Base-by-base conservation (phyloP, 2,329 filamentous ascomycete species). In the Phymatotrichopsis omnivora region DNA sequence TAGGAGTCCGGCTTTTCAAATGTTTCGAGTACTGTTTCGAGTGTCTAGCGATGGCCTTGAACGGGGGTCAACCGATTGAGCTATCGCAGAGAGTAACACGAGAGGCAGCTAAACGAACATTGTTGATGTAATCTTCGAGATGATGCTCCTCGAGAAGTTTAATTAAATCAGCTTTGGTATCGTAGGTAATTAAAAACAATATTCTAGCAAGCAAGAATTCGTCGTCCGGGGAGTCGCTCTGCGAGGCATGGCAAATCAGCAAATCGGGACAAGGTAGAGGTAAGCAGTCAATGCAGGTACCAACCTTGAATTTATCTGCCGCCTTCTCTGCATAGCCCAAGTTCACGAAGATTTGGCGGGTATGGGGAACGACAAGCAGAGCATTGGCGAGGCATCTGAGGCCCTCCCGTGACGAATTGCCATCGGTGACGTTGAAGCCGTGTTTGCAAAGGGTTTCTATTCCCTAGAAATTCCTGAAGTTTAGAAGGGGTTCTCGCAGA, bases 331-430 rank as follows among this genome's bases (percentile, higher is more conserved):
- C 75, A 59, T 76, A 80, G 7, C 74, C 80, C 17, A 84, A 66
- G 57, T 86, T 76, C 11, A 85, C 78, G 42, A 91, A 78, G 33
- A 74, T 71, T 60, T 89, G 80, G 39, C 84, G 75, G 31, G 80
- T 79, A 30, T 74, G 68, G 7, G 74, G 67, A 51, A 78, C 71
- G 14, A 93, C 71, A 0, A 93, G 69, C 58, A 95, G 67, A 7
- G 85, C 78, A 63, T 96, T 96, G 57, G 85, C 87, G 36, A 96
- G 65, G 56, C 85, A 87, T 57, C 85, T 75, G 29, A 94, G 68
- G 1, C 78, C 87, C 60, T 86, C 83, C 46, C 79, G 76, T 2
- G 82, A 81, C 1, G 80, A 44, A 11, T 51, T 77, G 7, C 72
- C 71, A 3, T 74, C 77, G 20, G 72, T 66, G 12, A 43, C 37